These are phyloP conservation scores for Talaromyces stipitatus DNA, from an alignment of 495 filamentous ascomycete species.

Conservation along the genomic window DNA sequence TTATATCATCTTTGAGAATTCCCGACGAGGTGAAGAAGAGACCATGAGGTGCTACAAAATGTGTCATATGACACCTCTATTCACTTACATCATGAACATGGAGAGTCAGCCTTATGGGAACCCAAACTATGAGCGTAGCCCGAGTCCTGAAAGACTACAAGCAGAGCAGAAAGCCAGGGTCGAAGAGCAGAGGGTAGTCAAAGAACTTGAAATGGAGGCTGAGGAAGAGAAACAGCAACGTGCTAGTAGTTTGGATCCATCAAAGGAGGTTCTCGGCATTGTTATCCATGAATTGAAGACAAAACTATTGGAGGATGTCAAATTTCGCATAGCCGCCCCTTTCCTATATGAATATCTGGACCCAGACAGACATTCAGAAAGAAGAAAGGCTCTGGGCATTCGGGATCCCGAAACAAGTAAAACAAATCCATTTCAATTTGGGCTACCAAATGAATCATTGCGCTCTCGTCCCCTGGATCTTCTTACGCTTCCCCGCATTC, in stretches of 20 bases:
- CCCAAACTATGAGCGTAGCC: constrained; percentile 55
- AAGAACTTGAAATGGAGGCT: constrained; percentile 66
- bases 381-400: constrained; percentile 70
- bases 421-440: constrained; percentile 39
- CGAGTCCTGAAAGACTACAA: constrained; percentile 45
- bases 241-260: constrained; percentile 77
- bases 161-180: constrained; percentile 49
- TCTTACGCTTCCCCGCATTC: constrained; percentile 61
- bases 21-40: constrained; percentile 65
- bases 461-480: constrained; percentile 45
- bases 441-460: constrained; percentile 19
- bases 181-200: constrained; percentile 47
- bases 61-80: constrained; percentile 68
- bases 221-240: constrained; percentile 82
- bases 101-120: constrained; percentile 66
- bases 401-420: constrained; percentile 54
- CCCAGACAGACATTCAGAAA: constrained; percentile 66
- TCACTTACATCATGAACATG: constrained; percentile 93
- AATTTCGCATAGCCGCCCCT: constrained; percentile 72
- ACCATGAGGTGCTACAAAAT: constrained; percentile 65
- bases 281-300: constrained; percentile 74
- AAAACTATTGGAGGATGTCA: constrained; percentile 78
- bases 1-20: constrained; percentile 81
- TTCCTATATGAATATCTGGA: constrained; percentile 80
- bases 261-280: constrained; percentile 68